Base-by-base conservation (phyloP, 2,329 filamentous ascomycete species). In the Pseudogymnoascus sp. region DNA sequence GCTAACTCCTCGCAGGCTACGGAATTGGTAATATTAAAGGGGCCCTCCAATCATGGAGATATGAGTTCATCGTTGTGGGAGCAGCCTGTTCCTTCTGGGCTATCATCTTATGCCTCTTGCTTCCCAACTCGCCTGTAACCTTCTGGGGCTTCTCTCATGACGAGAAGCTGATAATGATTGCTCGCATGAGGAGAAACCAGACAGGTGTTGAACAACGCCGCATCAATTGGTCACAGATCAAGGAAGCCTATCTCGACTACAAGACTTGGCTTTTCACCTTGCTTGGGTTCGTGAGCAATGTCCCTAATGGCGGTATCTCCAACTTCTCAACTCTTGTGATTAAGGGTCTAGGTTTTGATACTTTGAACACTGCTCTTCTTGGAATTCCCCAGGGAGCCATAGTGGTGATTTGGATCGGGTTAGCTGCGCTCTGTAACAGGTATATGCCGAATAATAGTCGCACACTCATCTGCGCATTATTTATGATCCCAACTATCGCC, bases 401-500 rank as follows among this genome's bases (percentile, higher is more conserved):
- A 0, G 83, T 86, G 65, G 76, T 86, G 11, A 74, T 86, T 17
- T 78, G 82, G 0, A 86, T 77, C 70, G 77, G 66, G 64, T 76
- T 74, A 65, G 74, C 74, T 26, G 74, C 73, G 6, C n/a, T 75
- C n/a, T 71, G 70, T 2, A 76, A 77, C 62, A 66, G 65, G 13
- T 70, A 70, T 60, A 71, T 76, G 74, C 75, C 74, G 63, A 59
- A 77, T 69, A 74, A 83, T 71, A 68, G 79, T 71, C 76, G 81
- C 9, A 81, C 80, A 50, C 69, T 81, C 15, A 81, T 85, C 63
- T 76, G 83, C 36, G 72, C 81, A 2, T 66, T 83, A 0, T 85
- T 84, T 66, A 77, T 85, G 64, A 67, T 81, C n/a, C 83, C 82
- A 1, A 85, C 84, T 39, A 79, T 86, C 63, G 78, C 79, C 1